Evolutionary conservation across 495 filamentous ascomycete species (phyloP), one percentile per base, ranked within the genome.

Genomic region (Astrothelium macrocarpum): DNA sequence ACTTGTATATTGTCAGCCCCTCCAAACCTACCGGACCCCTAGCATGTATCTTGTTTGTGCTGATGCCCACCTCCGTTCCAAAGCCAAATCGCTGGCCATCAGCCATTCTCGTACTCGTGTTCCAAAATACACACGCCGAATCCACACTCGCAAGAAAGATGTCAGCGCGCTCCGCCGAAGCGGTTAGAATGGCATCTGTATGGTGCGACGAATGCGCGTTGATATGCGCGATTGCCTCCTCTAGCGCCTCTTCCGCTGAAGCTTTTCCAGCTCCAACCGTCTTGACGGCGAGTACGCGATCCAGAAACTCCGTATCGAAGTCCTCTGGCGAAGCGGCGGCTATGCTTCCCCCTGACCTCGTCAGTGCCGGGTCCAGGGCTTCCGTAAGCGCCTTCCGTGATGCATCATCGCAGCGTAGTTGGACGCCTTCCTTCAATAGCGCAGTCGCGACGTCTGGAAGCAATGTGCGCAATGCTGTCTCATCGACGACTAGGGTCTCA

Each of bases 1-100:
- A 98, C 79, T 96, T 95, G 71, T 98, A 96, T 63, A 97, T 96
- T 77, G 90, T 95, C 74, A 98, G 75, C 0, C 94, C 94, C 71
- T 97, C 93, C 53, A 98, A 76, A 18, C 94, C 94, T 14, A 98
- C 94, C 0, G 94, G 94, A 1, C 94, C 94, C 42, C 94, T 80
- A 9, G 90, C 88, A 71, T 98, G 94, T 61, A 98, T 96, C 77
- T 97, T 98, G 76, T 97, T 98, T 53, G 94, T 98, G 75, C 90
- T 95, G 73, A 98, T 96, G 43, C 94, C 94, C 1, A 98, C 94
- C 74, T 99, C 94, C 0, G 94, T 97, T 34, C 94, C 94, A 77
- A 99, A 97, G 1, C 94, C 94, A 74, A 90, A 99, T 32, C 94
- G 82, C 87, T 95, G 96, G 2, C 94, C 94, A 71, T 99, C 94